Evolutionary conservation across 345 rosid species (phyloP), one percentile per base, ranked within the genome.

Genomic region (Rubroshorea leprosula): DNA sequence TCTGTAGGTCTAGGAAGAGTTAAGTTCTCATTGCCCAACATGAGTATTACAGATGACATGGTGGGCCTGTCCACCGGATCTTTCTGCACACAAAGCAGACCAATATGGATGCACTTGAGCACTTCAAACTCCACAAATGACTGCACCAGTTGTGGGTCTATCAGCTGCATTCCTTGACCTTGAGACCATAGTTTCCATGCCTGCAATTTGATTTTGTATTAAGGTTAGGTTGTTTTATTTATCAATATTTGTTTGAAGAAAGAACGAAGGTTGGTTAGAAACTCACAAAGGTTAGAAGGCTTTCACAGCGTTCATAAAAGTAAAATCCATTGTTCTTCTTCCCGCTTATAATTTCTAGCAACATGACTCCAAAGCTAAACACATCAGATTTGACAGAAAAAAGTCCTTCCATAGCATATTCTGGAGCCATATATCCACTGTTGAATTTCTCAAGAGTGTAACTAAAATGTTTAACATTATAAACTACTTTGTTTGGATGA

Each of bases 161-260:
- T 23, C 10, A 85, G 68, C 23, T 79, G 67, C 66, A 73, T 41
- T 7, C 71, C 80, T 51, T 70, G 49, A 18, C 78, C 74, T 2
- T 76, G 74, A 20, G 68, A 77, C 89, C 86, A 84, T 29, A 74
- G 74, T 56, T 66, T 68, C 91, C 86, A 84, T n/a, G n/a, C n/a
- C 87, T 86, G 74, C 22, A 64, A 56, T 29, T 44, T 27, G 24
- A 12, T 17, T 16, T 12, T 2, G 4, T 5, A 39, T 21, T 20
- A 48, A 19, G n/a, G n/a, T n/a, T n/a, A n/a, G n/a, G n/a, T n/a
- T n/a, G n/a, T n/a, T n/a, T n/a, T n/a, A n/a, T n/a, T n/a, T n/a
- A n/a, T n/a, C n/a, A n/a, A n/a, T n/a, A n/a, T n/a, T n/a, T n/a
- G n/a, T n/a, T n/a, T n/a, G n/a, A n/a, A n/a, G n/a, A n/a, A n/a